Evolutionary conservation across 768 basidiomycete species (phyloP).

Genomic region (Lactarius hengduanensis): DNA sequence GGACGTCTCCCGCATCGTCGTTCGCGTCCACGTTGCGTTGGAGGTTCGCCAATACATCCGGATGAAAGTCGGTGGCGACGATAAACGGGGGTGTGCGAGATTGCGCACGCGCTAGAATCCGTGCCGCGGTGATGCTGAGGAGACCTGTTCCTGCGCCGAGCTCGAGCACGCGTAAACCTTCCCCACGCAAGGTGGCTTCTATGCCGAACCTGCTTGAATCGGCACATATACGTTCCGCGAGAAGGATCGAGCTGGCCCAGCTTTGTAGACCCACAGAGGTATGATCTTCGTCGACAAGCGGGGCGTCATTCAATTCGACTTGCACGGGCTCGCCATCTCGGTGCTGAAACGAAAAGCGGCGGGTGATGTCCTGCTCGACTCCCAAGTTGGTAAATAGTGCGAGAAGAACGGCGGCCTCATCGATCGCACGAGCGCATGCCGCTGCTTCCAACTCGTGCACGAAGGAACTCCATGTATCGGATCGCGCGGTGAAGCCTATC

Average conservation of each 20-base stretch:
- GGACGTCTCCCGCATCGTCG: slow-evolving; percentile 38
- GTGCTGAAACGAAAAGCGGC: slow-evolving; percentile 50
- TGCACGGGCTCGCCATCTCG: slow-evolving; percentile 33
- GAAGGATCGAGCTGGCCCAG: slow-evolving; percentile 76
- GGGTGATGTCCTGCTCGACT: slow-evolving; percentile 44
- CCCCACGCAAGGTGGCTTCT: not conserved
- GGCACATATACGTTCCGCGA: slow-evolving; percentile 61
- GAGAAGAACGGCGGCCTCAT: slow-evolving; percentile 59
- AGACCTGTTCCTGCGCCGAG: slow-evolving; percentile 86
- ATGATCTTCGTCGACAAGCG: slow-evolving; percentile 61
- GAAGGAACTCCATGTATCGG: slow-evolving; percentile 48
- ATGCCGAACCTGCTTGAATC: slow-evolving; percentile 46
- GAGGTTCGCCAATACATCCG: slow-evolving; percentile 71
- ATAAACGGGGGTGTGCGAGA: slow-evolving; percentile 36
- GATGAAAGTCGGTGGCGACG: slow-evolving; percentile 77
- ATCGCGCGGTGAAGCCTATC: slow-evolving; percentile 63
- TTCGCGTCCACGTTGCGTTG: slow-evolving; percentile 57
- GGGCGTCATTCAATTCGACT: slow-evolving; percentile 69
- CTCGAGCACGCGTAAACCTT: slow-evolving; percentile 51
- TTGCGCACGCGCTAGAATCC: slow-evolving; percentile 38
- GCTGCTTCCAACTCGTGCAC: slow-evolving; percentile 38
- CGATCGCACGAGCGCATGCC: slow-evolving; percentile 46
- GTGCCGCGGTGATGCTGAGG: slow-evolving; percentile 67
- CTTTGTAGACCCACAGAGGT: slow-evolving; percentile 82
- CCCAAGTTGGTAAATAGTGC: slow-evolving; percentile 47